These are phyloP conservation scores for Eimeria praecox DNA, from an alignment of 169 alveolate species.

Conservation along the genomic window DNA sequence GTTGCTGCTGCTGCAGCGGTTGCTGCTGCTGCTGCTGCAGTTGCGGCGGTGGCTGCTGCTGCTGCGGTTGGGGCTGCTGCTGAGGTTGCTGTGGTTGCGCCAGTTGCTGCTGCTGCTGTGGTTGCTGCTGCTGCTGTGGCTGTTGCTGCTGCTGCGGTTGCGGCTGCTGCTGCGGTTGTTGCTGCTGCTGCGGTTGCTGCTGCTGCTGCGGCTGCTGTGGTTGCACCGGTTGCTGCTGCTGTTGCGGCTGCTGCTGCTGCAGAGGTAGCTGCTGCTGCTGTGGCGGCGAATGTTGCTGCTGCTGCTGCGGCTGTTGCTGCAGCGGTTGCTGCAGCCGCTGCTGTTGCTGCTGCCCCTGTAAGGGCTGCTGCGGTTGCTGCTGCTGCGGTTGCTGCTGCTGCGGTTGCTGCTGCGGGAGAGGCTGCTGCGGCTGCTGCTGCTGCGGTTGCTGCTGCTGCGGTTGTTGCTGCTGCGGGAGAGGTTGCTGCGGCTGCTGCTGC, in stretches of 20 bases:
- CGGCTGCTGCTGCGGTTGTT: not conserved
- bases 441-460: not conserved
- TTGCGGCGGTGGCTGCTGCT: not conserved
- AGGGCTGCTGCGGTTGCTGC: not conserved
- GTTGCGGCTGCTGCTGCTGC: not conserved
- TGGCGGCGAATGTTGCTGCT: not conserved
- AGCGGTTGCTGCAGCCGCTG: not conserved
- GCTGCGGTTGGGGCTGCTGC: not conserved
- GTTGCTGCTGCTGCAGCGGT: not conserved
- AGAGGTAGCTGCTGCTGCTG: not conserved
- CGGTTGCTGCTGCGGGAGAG: not conserved
- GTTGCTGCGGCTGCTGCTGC: constrained; percentile 13
- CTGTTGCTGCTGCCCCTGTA: not conserved
- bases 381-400: not conserved
- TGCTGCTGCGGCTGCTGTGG: not conserved
- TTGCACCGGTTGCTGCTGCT: not conserved
- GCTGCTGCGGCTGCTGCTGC: constrained; percentile 9
- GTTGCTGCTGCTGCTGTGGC: not conserved
- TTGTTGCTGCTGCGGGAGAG: not conserved
- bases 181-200: not conserved
- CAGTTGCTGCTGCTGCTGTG: not conserved
- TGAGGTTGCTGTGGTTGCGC: not conserved
- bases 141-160: not conserved
- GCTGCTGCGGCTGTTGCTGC: not conserved
- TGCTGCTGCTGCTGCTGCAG: too few species aligned